Conservation (phyloP, 208 protist genomes). For the Trypanosoma congolense region DNA sequence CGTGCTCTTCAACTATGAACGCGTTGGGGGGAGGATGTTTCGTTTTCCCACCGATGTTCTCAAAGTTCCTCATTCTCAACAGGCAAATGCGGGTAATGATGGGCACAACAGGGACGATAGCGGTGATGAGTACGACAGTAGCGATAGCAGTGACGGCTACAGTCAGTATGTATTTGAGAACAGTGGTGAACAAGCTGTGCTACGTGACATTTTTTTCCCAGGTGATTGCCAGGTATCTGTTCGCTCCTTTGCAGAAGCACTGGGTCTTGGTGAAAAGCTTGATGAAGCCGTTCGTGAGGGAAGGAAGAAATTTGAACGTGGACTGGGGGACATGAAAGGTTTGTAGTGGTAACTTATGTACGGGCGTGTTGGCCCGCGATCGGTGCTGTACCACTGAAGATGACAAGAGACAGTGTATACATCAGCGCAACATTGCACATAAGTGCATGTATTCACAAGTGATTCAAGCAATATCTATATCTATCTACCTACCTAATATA, state of each 20-base stretch:
- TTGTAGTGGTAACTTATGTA: not conserved
- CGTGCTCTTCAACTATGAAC: conserved; percentile 88
- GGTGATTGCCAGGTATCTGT: conserved; percentile 77
- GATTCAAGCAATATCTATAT: too few species aligned
- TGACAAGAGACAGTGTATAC: too few species aligned
- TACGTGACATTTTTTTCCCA: conserved; percentile 66
- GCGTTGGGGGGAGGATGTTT: conserved; percentile 70
- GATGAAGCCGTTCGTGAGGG: conserved; percentile 10
- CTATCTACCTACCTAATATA: too few species aligned
- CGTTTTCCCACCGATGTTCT: conserved; percentile 47
- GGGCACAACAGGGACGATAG: not conserved
- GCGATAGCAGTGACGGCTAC: conserved; percentile 45
- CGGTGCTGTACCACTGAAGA: too few species aligned
- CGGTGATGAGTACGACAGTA: not conserved
- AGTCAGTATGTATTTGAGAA: conserved; percentile 32
- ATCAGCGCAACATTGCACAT: too few species aligned
- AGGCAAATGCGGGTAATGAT: too few species aligned
- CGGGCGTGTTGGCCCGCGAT: not conserved
- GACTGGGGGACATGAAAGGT: not conserved
- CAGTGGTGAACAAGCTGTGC: conserved; percentile 19
- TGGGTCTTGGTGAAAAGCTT: conserved; percentile 44
- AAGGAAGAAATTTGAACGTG: not conserved
- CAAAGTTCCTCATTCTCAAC: not conserved
- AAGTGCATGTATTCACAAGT: too few species aligned
- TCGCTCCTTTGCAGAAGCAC: conserved; percentile 29